Evolutionary conservation across 2,329 filamentous ascomycete species (phyloP), one percentile per base, ranked within the genome.

Genomic region (Apiospora rasikravindrae): DNA sequence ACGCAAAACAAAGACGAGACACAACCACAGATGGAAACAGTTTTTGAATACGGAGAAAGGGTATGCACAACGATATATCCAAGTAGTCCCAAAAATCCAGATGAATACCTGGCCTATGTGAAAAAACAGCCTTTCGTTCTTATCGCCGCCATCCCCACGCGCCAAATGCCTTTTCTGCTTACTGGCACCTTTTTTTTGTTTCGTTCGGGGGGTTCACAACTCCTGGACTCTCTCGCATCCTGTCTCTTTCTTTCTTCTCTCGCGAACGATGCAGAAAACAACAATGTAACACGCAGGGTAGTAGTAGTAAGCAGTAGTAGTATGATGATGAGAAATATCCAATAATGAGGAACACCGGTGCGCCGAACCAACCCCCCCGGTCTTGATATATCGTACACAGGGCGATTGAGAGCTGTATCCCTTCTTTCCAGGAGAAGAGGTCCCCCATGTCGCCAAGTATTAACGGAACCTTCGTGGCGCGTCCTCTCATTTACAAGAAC

Each of bases 331-430:
- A 57, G 47, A 69, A 57, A 57, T 40, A n/a, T 26, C 22, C n/a
- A 19, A 19, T 7, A 51, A 57, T 47, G 47, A 69, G 37, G 24
- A 69, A 69, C 68, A 69, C 68, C 68, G n/a, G 40, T 69, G 37
- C 68, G 68, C 68, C 68, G 33, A 51, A 40, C 68, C 47, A 26
- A 44, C 37, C 37, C 37, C 66, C 45, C 68, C 33, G 33, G 68
- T 69, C 68, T 69, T 69, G 68, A 69, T 69, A 69, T 69, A 69
- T 69, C 68, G 68, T 69, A 69, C 68, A 69, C 47, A 42, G 45
- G 57, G 57, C 57, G 57, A 40, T 40, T 33, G 33, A 40, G 57
- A 40, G 33, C 57, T 29, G 33, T 2, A 13, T 64, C 29, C 40
- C 45, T 49, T 42, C 61, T 68, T 47, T 68, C n/a, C 66, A 47